phyloP scores from a whole-genome alignment of 108 stramenopile genomes.

The Skeletonema potamos region DNA sequence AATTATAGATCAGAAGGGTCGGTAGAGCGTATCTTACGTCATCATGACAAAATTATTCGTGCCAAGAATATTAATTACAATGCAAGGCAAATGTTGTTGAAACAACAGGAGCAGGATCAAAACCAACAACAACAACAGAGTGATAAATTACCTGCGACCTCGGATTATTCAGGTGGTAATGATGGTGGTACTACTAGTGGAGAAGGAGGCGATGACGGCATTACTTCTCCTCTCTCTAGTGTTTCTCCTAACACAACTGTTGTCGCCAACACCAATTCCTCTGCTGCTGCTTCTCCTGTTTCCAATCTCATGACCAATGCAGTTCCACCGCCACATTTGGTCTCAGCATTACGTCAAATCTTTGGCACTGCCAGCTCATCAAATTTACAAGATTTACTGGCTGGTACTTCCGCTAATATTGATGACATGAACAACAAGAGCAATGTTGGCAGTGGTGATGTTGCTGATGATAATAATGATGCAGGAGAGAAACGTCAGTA shows the following conservation, averaged over 20 bases:
- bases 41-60: constrained; percentile 68
- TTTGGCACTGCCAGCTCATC: constrained; percentile 30
- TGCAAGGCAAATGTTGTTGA: neutral
- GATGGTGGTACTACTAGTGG: neutral
- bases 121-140: neutral
- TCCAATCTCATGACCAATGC: constrained; percentile 8
- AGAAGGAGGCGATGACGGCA: neutral
- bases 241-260: neutral
- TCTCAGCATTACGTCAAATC: constrained; percentile 56
- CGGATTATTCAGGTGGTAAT: neutral
- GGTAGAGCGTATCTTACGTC: constrained; percentile 52
- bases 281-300: neutral
- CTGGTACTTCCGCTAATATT: neutral
- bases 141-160: neutral
- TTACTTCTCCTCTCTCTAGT: neutral
- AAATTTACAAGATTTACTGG: constrained; percentile 13
- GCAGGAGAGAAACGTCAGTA: neutral
- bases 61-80: constrained; percentile 15
- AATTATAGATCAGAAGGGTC: neutral
- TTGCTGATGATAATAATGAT: neutral
- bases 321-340: constrained; percentile 57
- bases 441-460: constrained; percentile 16
- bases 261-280: neutral
- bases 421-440: neutral
- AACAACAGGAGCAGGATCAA: neutral